Conservation (phyloP, 257 asterid species). For the Vinca minor region DNA sequence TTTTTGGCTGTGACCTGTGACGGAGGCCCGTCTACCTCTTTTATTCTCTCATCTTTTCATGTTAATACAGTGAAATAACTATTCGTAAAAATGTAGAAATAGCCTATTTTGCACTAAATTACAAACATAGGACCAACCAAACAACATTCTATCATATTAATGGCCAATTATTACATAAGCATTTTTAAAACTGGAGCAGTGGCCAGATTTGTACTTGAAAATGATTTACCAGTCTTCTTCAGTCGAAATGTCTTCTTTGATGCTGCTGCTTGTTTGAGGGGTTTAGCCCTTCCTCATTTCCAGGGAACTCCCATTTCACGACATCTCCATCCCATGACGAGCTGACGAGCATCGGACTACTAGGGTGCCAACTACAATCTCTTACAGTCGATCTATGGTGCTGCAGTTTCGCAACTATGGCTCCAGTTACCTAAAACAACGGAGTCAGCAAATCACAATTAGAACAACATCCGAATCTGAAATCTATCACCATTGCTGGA, state of each 20-base stretch:
- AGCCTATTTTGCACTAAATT: too few species aligned
- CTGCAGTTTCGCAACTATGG: slow-evolving; percentile 52
- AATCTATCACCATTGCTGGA: too few species aligned
- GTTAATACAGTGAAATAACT: too few species aligned
- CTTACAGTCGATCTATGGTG: slow-evolving; percentile 65
- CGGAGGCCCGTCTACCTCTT: too few species aligned
- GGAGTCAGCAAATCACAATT: not conserved
- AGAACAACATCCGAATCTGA: too few species aligned
- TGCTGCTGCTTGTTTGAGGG: slow-evolving; percentile 23
- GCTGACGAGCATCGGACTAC: slow-evolving; percentile 71
- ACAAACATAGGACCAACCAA: too few species aligned
- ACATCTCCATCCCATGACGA: slow-evolving; percentile 86
- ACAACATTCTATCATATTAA: not conserved
- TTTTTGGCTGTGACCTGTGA: too few species aligned
- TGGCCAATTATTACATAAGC: not conserved
- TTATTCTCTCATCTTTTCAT: too few species aligned
- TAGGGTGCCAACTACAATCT: slow-evolving; percentile 89
- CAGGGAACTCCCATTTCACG: slow-evolving; percentile 70
- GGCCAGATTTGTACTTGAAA: too few species aligned
- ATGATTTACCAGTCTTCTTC: not conserved
- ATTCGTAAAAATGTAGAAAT: too few species aligned
- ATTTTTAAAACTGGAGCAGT: not conserved
- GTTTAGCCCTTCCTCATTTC: slow-evolving; percentile 29
- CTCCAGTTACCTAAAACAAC: slow-evolving; percentile 57
- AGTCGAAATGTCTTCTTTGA: slow-evolving; percentile 24